Evolutionary conservation across 225 moss, liverwort and hornwort genomes (phyloP).

Genomic region (Marchantia paleacea): DNA sequence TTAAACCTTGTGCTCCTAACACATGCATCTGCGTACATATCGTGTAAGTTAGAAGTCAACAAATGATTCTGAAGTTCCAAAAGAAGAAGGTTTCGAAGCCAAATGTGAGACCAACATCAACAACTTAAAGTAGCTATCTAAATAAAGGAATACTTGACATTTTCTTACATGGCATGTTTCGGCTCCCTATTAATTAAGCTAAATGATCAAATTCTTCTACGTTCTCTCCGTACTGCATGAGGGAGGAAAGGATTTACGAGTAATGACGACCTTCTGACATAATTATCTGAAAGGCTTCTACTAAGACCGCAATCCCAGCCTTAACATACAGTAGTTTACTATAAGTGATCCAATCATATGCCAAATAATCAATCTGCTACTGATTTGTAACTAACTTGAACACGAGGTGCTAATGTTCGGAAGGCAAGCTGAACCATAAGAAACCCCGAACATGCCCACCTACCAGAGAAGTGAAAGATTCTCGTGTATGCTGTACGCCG

Average conservation of each 20-base stretch:
- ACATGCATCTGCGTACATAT: slow-evolving; percentile 65
- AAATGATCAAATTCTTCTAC: not conserved
- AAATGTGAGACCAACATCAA: not conserved
- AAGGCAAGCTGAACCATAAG: not conserved
- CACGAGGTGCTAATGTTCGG: not conserved
- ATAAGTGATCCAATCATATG: not conserved
- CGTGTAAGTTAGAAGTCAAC: not conserved
- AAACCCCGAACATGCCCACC: slow-evolving; percentile 22
- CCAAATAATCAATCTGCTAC: not conserved
- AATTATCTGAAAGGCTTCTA: not conserved
- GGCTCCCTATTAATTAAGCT: not conserved
- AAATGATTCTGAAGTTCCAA: not conserved
- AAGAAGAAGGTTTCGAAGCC: not conserved
- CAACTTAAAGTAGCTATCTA: not conserved
- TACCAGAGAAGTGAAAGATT: slow-evolving; percentile 86
- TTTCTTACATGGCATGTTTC: not conserved
- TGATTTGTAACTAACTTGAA: not conserved
- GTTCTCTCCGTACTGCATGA: not conserved
- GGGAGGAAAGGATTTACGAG: not conserved
- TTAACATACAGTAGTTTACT: not conserved
- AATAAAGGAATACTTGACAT: not conserved
- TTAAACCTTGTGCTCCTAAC: slow-evolving; percentile 86
- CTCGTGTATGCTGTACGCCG: slow-evolving; percentile 62
- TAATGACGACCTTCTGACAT: too few relatives aligned
- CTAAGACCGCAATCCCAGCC: not conserved